Evolutionary conservation across 208 protist genomes (phyloP).

Genomic region (Angomonas deanei): DNA sequence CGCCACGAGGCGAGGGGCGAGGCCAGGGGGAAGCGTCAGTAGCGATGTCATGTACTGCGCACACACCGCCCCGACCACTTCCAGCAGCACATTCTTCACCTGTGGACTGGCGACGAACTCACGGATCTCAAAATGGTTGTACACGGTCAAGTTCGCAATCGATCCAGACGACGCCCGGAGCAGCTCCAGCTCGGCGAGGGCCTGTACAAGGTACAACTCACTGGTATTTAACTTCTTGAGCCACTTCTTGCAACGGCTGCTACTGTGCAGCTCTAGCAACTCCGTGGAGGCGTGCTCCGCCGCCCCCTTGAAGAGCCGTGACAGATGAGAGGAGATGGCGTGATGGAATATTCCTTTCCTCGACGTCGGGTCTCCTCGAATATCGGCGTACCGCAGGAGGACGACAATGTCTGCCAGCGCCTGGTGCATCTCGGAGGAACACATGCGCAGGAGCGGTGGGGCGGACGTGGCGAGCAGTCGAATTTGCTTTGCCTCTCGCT

Average conservation of each 20-base stretch:
- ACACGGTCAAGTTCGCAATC: constrained; percentile 68
- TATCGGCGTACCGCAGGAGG: constrained; percentile 40
- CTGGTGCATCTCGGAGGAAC: constrained; percentile 73
- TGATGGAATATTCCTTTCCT: constrained; percentile 7
- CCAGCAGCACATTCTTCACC: constrained; percentile 27
- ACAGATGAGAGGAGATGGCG: constrained; percentile 12
- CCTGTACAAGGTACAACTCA: constrained; percentile 62
- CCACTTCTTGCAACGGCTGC: neutral
- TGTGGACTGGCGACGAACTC: constrained; percentile 73
- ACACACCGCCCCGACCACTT: constrained; percentile 45
- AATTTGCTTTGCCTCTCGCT: constrained; percentile 36
- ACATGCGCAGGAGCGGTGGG: constrained; percentile 72
- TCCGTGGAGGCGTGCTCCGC: neutral
- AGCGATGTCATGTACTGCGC: constrained; percentile 42
- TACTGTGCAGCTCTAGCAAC: neutral
- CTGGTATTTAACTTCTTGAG: constrained; percentile 45
- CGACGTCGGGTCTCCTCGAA: constrained; percentile 12
- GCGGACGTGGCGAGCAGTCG: constrained; percentile 51
- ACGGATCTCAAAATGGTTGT: constrained; percentile 72
- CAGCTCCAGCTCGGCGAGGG: constrained; percentile 64
- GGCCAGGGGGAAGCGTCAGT: constrained; percentile 25
- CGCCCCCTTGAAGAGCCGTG: constrained; percentile 16
- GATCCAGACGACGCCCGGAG: constrained; percentile 63
- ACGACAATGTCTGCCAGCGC: constrained; percentile 58
- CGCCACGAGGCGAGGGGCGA: constrained; percentile 39